Conservation (phyloP, 192 early-diverging fungal genomes). For the Spinellus fusiger region DNA sequence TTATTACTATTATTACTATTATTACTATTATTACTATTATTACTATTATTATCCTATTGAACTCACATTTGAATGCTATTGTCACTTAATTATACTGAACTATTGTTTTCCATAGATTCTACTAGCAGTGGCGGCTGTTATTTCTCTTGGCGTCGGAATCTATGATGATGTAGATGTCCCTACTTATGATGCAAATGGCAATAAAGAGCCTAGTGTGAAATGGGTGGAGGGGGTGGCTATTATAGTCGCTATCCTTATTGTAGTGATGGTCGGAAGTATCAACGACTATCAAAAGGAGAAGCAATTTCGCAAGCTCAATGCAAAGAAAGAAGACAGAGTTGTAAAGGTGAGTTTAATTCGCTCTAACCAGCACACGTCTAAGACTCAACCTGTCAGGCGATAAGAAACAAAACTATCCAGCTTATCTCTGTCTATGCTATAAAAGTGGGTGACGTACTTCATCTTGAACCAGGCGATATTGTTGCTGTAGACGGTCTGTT, state of each 20-base stretch:
- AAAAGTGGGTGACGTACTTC: slow-evolving; percentile 85
- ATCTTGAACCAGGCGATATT: slow-evolving; percentile 89
- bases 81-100: too few species aligned
- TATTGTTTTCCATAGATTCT: slow-evolving; percentile 46
- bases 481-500: slow-evolving; percentile 88
- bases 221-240: slow-evolving; percentile 89
- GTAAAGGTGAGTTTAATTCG: slow-evolving; percentile 44
- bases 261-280: slow-evolving; percentile 67
- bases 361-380: background rate
- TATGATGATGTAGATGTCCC: slow-evolving; percentile 67
- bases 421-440: slow-evolving; percentile 75
- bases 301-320: slow-evolving; percentile 80
- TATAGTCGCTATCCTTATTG: slow-evolving; percentile 73
- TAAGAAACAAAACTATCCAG: slow-evolving; percentile 61
- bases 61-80: too few species aligned
- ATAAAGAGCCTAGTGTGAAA: slow-evolving; percentile 48
- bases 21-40: too few species aligned
- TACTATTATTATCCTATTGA: too few species aligned
- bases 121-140: slow-evolving; percentile 66
- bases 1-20: too few species aligned
- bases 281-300: slow-evolving; percentile 86
- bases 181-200: slow-evolving; percentile 29
- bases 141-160: slow-evolving; percentile 74
- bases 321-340: slow-evolving; percentile 79
- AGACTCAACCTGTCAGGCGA: too few species aligned